Conservation (phyloP, 73 alveolate species). For the Effrenium voratum region DNA sequence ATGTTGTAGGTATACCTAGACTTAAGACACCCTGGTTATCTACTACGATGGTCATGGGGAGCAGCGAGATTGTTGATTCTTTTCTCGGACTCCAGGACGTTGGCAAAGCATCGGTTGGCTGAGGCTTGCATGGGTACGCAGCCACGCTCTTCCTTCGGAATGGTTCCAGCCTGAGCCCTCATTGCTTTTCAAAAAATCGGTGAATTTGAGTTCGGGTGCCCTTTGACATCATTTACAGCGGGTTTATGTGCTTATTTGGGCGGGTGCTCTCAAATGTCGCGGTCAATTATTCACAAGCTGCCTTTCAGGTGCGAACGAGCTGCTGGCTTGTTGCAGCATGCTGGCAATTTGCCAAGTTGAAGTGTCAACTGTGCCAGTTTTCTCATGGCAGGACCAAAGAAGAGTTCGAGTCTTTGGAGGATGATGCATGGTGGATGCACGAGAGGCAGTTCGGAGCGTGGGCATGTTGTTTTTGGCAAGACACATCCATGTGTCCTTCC, state of each 20-base stretch:
- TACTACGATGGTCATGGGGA: no score
- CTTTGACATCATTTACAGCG: neutral
- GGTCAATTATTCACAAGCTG: no score
- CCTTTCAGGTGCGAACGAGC: neutral
- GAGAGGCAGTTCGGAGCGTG: neutral
- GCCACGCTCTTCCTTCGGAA: slow-evolving; percentile 70
- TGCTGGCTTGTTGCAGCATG: neutral
- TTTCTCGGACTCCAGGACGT: no score
- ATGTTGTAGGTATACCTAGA: no score
- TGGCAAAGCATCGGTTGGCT: no score
- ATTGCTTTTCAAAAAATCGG: neutral
- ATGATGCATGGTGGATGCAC: slow-evolving; percentile 85
- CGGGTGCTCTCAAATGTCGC: neutral
- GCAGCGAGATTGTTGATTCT: no score
- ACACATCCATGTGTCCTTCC: neutral
- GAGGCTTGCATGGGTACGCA: slow-evolving; percentile 72
- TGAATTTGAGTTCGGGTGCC: neutral
- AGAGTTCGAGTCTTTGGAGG: slow-evolving; percentile 74
- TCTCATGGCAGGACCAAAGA: slow-evolving; percentile 48
- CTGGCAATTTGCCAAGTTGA: neutral
- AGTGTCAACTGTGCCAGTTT: neutral
- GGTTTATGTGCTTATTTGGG: neutral
- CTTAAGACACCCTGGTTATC: no score
- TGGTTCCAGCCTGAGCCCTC: neutral
- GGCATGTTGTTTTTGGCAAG: neutral